phyloP scores from a whole-genome alignment of 495 filamentous ascomycete genomes.

The Aspergillus nidulans region DNA sequence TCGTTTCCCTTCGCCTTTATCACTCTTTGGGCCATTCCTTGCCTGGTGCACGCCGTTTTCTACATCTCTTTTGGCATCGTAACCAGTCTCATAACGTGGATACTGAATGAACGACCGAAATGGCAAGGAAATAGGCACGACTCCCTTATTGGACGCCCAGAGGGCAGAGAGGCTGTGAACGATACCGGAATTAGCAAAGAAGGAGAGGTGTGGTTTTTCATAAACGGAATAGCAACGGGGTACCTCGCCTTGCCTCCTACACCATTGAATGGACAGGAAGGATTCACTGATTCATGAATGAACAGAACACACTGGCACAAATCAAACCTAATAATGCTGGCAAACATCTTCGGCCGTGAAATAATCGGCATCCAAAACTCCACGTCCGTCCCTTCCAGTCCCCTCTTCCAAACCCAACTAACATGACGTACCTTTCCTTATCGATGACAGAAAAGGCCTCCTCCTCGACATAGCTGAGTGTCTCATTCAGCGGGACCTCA shows the following conservation, averaged over 20 bases:
- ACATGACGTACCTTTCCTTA: too few species aligned
- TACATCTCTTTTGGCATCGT: conserved; percentile 24
- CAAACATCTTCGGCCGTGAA: conserved; percentile 61
- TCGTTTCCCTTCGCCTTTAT: conserved; percentile 39
- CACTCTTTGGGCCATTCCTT: conserved; percentile 25
- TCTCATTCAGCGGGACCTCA: conserved; percentile 64
- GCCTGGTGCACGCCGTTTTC: conserved; percentile 34
- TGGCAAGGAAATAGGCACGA: too few species aligned
- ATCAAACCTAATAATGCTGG: conserved; percentile 59
- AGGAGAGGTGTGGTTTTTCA: conserved; percentile 10
- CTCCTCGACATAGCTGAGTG: conserved; percentile 66
- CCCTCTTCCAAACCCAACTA: neutral
- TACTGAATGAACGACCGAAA: neutral
- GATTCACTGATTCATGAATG: too few species aligned
- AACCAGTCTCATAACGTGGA: neutral
- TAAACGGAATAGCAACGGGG: conserved; percentile 11
- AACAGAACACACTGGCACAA: conserved; percentile 39
- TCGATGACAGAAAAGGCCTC: conserved; percentile 43
- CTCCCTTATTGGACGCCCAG: neutral
- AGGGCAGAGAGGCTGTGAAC: neutral
- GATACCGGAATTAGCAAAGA: neutral
- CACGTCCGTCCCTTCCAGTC: conserved; percentile 42
- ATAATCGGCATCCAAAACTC: conserved; percentile 70
- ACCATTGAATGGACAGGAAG: neutral
- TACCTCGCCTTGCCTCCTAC: neutral